Evolutionary conservation across 2,329 filamentous ascomycete species (phyloP).

Genomic region (Sphaerulina musiva): DNA sequence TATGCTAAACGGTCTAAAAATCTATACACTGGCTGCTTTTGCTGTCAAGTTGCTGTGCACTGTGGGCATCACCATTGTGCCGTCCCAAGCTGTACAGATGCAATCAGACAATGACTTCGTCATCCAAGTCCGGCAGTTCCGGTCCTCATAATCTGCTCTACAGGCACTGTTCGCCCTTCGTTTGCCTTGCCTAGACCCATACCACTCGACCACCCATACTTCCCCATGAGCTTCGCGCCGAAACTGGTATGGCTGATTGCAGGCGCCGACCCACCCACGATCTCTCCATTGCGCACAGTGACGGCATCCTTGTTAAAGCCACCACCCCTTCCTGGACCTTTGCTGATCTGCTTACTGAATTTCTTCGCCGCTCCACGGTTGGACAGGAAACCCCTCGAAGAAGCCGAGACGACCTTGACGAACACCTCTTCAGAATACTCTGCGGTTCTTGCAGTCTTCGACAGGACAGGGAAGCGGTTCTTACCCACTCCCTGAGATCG

Average conservation of each 20-base stretch:
- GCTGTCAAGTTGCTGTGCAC: background rate
- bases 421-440: constrained; percentile 52
- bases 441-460: constrained; percentile 63
- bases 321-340: constrained; percentile 34
- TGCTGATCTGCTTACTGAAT: constrained; percentile 37
- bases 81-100: background rate
- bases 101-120: background rate
- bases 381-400: constrained; percentile 48
- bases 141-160: constrained; percentile 80
- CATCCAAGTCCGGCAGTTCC: constrained; percentile 73
- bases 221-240: constrained; percentile 81
- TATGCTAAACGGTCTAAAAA: background rate
- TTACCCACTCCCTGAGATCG: constrained; percentile 71
- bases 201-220: constrained; percentile 92
- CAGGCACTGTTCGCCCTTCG: constrained; percentile 81
- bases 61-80: background rate
- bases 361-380: constrained; percentile 21
- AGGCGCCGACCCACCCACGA: constrained; percentile 77
- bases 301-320: constrained; percentile 37
- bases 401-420: constrained; percentile 34
- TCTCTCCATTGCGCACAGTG: constrained; percentile 73
- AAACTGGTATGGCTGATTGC: constrained; percentile 78
- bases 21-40: background rate
- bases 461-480: constrained; percentile 68
- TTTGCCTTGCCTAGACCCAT: constrained; percentile 73